Conservation (phyloP, 2,329 filamentous ascomycete genomes). For the Cladosporium cucumerinum region DNA sequence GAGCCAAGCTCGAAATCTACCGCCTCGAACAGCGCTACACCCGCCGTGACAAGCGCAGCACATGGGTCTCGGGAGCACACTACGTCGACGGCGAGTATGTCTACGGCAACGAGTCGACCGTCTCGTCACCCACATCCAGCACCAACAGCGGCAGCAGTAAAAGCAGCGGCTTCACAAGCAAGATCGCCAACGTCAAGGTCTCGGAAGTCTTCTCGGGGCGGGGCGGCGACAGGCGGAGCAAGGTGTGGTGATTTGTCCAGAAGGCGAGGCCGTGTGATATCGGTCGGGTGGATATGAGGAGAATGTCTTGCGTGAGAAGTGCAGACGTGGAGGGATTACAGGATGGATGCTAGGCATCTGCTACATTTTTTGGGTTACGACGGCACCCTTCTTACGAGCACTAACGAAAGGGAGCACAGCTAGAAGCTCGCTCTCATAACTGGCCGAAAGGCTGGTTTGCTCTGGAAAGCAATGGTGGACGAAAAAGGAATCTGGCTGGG, state of each 20-base stretch:
- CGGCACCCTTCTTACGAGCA: constrained; percentile 6
- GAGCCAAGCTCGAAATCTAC: constrained; percentile 83
- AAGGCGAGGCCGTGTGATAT: neutral
- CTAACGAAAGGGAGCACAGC: neutral
- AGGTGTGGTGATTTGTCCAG: neutral
- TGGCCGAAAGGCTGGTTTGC: neutral
- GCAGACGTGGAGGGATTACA: neutral
- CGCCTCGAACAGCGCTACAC: constrained; percentile 95
- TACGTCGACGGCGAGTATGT: constrained; percentile 97
- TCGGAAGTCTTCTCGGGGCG: constrained; percentile 5
- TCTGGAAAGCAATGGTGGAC: neutral
- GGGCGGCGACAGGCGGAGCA: constrained; percentile 8
- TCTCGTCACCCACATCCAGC: constrained; percentile 12
- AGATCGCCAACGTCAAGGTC: constrained; percentile 5
- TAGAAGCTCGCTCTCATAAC: neutral
- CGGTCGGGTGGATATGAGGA: neutral
- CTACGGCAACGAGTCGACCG: constrained; percentile 46
- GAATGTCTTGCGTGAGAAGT: neutral
- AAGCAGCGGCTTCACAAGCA: constrained; percentile 2
- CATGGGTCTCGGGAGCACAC: constrained; percentile 81
- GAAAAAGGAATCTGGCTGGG: neutral
- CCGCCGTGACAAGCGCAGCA: constrained; percentile 81
- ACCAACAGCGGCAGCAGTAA: constrained; percentile 6
- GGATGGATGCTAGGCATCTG: neutral
- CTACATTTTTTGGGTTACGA: neutral